Evolutionary conservation across 164 flowering plant species (phyloP).

Genomic region (Euptelea pleiosperma): DNA sequence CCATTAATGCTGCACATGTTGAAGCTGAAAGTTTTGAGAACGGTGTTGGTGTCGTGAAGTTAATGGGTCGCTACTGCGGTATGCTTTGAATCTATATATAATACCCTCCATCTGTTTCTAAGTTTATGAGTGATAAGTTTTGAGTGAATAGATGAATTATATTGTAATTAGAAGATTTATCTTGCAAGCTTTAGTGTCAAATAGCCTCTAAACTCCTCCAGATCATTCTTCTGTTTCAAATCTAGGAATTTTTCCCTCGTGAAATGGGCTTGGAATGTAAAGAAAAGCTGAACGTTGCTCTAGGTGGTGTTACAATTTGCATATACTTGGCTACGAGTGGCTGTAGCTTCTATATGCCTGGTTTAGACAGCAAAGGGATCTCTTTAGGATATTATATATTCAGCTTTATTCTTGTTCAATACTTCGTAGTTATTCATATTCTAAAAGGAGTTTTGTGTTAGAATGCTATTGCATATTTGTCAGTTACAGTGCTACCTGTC

Average conservation of each 20-base stretch:
- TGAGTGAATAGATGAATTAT: too few species aligned
- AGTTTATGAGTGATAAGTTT: not conserved
- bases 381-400: not conserved
- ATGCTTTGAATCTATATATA: slow-evolving; percentile 15
- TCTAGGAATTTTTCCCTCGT: too few species aligned
- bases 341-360: not conserved
- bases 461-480: too few species aligned
- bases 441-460: too few species aligned
- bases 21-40: slow-evolving; percentile 86
- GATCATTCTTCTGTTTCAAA: too few species aligned
- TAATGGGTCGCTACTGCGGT: slow-evolving; percentile 98
- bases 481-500: too few species aligned
- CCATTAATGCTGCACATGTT: slow-evolving; percentile 96
- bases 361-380: not conserved
- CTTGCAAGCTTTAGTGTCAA: not conserved
- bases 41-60: slow-evolving; percentile 88
- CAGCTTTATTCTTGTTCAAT: not conserved
- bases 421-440: not conserved
- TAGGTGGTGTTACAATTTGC: too few species aligned
- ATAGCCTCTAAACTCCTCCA: not conserved
- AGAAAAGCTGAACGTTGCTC: too few species aligned
- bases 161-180: too few species aligned
- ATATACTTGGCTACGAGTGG: not conserved
- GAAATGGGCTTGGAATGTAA: too few species aligned
- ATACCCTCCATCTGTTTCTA: too few species aligned